Percentiles rank a stretch among this genome's conserved stretches.
Evolutionary conservation across 768 basidiomycete genomes (phyloP).

Genomic region (Auriscalpium microsporum): DNA sequence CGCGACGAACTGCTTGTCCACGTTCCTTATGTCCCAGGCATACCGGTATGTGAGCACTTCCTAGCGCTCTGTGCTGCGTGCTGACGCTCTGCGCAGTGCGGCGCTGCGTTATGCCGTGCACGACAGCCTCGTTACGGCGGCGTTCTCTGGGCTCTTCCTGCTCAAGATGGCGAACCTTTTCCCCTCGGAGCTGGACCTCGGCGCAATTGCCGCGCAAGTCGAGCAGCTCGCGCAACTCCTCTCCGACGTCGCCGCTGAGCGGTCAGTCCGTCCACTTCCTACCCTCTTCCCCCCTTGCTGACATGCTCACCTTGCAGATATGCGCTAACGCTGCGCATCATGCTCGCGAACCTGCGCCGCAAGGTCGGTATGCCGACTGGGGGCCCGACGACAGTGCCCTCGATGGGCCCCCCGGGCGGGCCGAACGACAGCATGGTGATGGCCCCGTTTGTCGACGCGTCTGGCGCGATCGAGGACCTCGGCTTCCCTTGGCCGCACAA

Average conservation of each 20-base stretch:
- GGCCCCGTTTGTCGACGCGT: conserved; percentile 43
- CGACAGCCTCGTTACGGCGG: conserved; percentile 84
- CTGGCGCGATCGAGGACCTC: conserved; percentile 72
- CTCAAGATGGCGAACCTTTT: conserved; percentile 94
- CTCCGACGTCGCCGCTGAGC: conserved; percentile 89
- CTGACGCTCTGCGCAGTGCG: conserved; percentile 38
- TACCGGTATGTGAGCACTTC: conserved; percentile 50
- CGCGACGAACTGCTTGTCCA: conserved; percentile 75
- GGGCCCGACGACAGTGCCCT: conserved; percentile 1
- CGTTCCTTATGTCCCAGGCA: conserved; percentile 73
- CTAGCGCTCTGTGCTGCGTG: background rate
- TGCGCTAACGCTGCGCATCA: conserved; percentile 83
- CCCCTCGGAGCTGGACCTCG: conserved; percentile 74
- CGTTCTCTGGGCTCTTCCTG: conserved; percentile 85
- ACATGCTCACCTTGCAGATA: conserved; percentile 41
- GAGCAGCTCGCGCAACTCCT: conserved; percentile 86
- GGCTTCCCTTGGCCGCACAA: conserved; percentile 65
- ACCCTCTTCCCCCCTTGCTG: background rate
- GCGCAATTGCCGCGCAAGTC: conserved; percentile 71
- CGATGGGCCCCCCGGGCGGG: conserved; percentile 2
- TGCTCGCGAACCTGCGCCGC: conserved; percentile 86
- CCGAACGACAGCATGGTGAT: conserved; percentile 30
- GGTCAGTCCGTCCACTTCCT: conserved; percentile 30
- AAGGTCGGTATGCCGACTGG: conserved; percentile 57
- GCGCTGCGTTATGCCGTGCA: conserved; percentile 91